Percentiles rank a stretch among this genome's conserved stretches.
Evolutionary conservation across 306 rosid species (phyloP).

Genomic region (Castanea mollissima): DNA sequence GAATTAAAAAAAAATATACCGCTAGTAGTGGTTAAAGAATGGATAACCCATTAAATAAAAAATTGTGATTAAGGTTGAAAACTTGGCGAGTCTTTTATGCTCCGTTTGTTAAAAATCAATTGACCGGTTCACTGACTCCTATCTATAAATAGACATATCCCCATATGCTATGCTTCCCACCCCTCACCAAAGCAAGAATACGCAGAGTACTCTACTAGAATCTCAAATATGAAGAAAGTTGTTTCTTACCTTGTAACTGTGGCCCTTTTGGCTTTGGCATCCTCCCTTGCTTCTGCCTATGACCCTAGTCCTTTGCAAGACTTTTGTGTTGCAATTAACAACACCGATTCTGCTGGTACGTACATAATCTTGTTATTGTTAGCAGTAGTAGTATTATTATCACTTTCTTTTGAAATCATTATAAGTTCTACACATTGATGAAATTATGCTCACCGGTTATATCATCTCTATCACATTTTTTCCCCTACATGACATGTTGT

Average conservation of each 20-base stretch:
- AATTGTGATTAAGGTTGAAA: too few species aligned
- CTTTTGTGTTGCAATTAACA: background rate
- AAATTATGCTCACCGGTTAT: background rate
- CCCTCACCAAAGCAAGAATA: background rate
- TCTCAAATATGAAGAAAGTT: background rate
- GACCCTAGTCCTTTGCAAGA: background rate
- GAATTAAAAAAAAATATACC: too few species aligned
- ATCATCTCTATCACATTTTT: too few species aligned
- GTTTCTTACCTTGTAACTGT: background rate
- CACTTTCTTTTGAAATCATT: background rate
- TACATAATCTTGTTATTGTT: background rate
- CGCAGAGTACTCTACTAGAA: background rate
- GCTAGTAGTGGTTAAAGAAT: too few species aligned
- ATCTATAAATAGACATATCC: background rate
- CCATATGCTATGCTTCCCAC: background rate
- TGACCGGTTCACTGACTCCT: background rate
- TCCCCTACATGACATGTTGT: too few species aligned
- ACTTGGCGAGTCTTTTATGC: too few species aligned
- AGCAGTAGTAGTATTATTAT: too few species aligned
- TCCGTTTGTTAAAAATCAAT: too few species aligned
- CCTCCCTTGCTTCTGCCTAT: background rate
- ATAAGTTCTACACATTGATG: background rate
- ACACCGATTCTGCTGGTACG: background rate
- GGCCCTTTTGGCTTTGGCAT: background rate
- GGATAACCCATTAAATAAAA: too few species aligned